Evolutionary conservation across 139 green algal genomes (phyloP), one percentile per base, ranked within the genome.

Genomic region (Microglena sp.): DNA sequence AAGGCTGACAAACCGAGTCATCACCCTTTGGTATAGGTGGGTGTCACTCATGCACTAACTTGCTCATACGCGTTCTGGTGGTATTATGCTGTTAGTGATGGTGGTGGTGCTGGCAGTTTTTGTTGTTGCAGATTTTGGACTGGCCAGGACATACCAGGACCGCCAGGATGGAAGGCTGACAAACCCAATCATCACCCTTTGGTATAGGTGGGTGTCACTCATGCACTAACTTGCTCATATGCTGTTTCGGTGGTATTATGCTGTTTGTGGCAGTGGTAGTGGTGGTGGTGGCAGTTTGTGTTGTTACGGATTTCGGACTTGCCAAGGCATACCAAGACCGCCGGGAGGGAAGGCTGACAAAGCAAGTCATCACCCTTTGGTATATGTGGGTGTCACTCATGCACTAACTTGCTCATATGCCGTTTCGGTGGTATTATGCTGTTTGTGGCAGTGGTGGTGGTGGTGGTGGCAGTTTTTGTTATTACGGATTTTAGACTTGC

Each of bases 291-390:
- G 15, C 11, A 50, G 40, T 50, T 11, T 50, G 40, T 50, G 40
- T 50, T 11, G 11, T 11, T 11, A 18, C 15, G 40, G 40, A 18
- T 11, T 98, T 98, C 78, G 92, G 93, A 4, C 74, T 99, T 45
- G 94, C 94, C 1, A 76, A 93, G 18, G 71, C 78, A 24, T 91
- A 83, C 65, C 57, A 77, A 5, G 69, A 78, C 8, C 66, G 84
- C 4, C 59, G 85, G 26, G 72, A 82, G n/a, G 27, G 28, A n/a
- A 70, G 71, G 29, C 79, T 98, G 57, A 99, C 94, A 45, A 96
- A 97, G 79, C 76, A 90, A 3, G 94, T 99, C 63, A 98, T 99
- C 78, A 99, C 94, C 1, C 79, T 99, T 8, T 99, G 94, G 94
- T 99, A 98, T 82, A 80, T 87, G 90, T 92, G 68, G 45, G 74